A percentile compares a stretch with the other conserved stretches of the same genome.
These are phyloP conservation scores for Annulohypoxylon nitens DNA, from an alignment of 495 filamentous ascomycete genomes.

Conservation along the genomic window DNA sequence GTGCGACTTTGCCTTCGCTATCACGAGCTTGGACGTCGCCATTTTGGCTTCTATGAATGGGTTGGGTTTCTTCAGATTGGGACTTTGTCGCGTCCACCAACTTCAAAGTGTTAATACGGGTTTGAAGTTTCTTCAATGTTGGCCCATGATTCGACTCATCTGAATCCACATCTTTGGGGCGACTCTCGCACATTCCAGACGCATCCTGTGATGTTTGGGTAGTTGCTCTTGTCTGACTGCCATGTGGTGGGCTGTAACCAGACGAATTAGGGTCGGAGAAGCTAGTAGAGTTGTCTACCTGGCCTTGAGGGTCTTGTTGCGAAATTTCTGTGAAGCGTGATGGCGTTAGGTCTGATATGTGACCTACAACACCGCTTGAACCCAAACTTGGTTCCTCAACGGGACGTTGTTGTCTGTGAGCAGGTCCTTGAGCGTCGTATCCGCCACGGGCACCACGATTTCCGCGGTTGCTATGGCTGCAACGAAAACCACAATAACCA, in stretches of 20 bases:
- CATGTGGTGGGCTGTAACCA: background rate
- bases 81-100: background rate
- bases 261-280: background rate
- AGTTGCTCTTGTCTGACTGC: background rate
- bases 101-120: background rate
- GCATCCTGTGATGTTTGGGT: background rate
- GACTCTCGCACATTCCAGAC: background rate
- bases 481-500: background rate
- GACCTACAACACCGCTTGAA: background rate
- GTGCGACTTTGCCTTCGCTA: slow-evolving; percentile 13
- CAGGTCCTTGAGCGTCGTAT: background rate
- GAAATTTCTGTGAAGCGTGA: background rate
- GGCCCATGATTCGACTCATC: background rate
- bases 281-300: background rate
- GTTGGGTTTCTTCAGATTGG: background rate
- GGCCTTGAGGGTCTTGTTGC: background rate
- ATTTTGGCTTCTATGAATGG: background rate
- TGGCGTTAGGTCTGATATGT: background rate
- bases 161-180: background rate
- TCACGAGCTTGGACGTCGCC: background rate
- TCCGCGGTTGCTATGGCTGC: background rate
- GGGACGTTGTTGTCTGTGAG: background rate
- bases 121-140: background rate
- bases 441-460: background rate
- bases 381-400: too few species aligned